phyloP scores from a whole-genome alignment of 2,329 filamentous ascomycete species.

The Sporothrix variecibatus region DNA sequence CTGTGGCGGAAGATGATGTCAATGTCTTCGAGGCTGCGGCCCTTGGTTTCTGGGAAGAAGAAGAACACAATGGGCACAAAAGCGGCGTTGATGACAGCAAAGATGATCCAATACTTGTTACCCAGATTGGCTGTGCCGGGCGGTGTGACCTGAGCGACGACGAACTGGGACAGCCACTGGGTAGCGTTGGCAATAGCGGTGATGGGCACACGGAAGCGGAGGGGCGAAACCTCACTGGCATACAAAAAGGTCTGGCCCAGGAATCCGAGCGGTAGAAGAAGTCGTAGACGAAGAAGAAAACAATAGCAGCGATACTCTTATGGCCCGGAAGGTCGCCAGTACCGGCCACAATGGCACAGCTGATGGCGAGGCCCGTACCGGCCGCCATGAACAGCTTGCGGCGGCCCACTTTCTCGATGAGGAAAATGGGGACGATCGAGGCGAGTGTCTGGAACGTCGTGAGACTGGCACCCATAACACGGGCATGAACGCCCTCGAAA shows the following conservation, averaged over 20 bases:
- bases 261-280: slow-evolving; percentile 50
- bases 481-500: slow-evolving; percentile 41
- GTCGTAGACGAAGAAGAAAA: slow-evolving; percentile 27
- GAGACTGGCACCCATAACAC: slow-evolving; percentile 48
- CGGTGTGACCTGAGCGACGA: slow-evolving; percentile 48
- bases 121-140: slow-evolving; percentile 53
- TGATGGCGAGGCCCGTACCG: slow-evolving; percentile 23
- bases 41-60: slow-evolving; percentile 56
- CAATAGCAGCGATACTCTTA: slow-evolving; percentile 23
- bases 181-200: slow-evolving; percentile 43
- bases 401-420: slow-evolving; percentile 46
- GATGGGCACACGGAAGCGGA: slow-evolving; percentile 25
- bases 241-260: slow-evolving; percentile 44
- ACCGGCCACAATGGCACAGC: slow-evolving; percentile 26
- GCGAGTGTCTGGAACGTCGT: slow-evolving; percentile 59
- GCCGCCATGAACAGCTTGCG: slow-evolving; percentile 53
- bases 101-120: slow-evolving; percentile 55
- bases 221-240: slow-evolving; percentile 26
- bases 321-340: slow-evolving; percentile 27
- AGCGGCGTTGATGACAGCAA: slow-evolving; percentile 23
- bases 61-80: slow-evolving; percentile 52
- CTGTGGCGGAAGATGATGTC: slow-evolving; percentile 54
- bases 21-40: slow-evolving; percentile 65
- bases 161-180: slow-evolving; percentile 54
- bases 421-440: slow-evolving; percentile 52